Evolutionary conservation across 805 yeast species (phyloP).

Genomic region (Schizosaccharomyces japonicus): DNA sequence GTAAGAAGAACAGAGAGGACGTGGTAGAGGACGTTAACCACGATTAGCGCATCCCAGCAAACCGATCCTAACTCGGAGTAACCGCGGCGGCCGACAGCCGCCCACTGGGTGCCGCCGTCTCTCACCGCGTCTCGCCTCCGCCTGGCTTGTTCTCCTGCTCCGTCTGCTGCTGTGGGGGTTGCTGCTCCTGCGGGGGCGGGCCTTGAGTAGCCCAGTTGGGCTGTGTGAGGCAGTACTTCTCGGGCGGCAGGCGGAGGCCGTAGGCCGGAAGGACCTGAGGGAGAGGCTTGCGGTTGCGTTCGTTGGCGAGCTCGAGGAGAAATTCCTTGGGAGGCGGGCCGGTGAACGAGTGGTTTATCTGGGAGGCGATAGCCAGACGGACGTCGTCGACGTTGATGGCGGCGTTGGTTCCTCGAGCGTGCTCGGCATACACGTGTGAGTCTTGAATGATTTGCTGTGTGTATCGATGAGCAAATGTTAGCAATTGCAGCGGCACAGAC

Average conservation of each 20-base stretch:
- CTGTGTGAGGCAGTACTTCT: conserved; percentile 80
- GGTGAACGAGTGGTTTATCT: conserved; percentile 88
- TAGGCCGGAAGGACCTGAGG: conserved; percentile 66
- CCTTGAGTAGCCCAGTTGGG: conserved; percentile 24
- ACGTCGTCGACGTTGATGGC: conserved; percentile 68
- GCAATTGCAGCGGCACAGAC: conserved; percentile 79
- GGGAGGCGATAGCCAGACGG: conserved; percentile 73
- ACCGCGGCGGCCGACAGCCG: too few species aligned
- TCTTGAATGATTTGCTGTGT: conserved; percentile 71
- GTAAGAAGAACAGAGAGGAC: too few species aligned
- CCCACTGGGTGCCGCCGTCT: too few species aligned
- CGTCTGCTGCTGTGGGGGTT: neutral
- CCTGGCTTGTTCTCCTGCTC: neutral
- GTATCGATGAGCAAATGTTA: conserved; percentile 87
- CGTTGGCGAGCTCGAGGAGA: conserved; percentile 71
- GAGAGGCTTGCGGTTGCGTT: conserved; percentile 65
- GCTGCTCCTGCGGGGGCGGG: neutral
- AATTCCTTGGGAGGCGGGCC: conserved; percentile 89
- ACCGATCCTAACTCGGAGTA: too few species aligned
- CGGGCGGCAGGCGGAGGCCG: conserved; percentile 91
- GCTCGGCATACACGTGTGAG: conserved; percentile 73
- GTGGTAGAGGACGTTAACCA: too few species aligned
- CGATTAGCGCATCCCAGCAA: too few species aligned
- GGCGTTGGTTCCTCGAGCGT: conserved; percentile 18
- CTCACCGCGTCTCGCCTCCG: too few species aligned